Percentiles rank a stretch among this genome's conserved stretches.
Conservation (phyloP, 805 yeast species). For the Grigorovia jiainica region DNA sequence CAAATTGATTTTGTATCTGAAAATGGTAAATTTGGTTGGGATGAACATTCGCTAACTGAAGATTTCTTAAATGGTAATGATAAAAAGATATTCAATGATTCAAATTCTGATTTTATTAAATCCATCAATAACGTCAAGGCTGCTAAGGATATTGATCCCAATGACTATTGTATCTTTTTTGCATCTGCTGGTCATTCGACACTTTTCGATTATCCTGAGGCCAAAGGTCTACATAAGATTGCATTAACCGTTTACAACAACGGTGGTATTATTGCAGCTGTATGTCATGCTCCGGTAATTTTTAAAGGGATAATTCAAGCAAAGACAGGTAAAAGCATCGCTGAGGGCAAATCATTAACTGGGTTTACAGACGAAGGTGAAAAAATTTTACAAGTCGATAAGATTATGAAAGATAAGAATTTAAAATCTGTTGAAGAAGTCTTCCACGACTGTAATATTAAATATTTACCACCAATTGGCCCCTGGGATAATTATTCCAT, state of each 20-base stretch:
- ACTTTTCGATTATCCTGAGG: slow-evolving; percentile 47
- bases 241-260: slow-evolving; percentile 39
- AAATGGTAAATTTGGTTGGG: slow-evolving; percentile 47
- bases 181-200: slow-evolving; percentile 66
- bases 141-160: slow-evolving; percentile 39
- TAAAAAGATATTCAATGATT: slow-evolving; percentile 31
- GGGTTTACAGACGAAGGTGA: slow-evolving; percentile 57
- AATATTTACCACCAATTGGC: slow-evolving; percentile 36
- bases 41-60: slow-evolving; percentile 41
- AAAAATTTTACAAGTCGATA: slow-evolving; percentile 15
- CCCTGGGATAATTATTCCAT: slow-evolving; percentile 45
- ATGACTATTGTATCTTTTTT: slow-evolving; percentile 43
- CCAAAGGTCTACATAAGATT: slow-evolving; percentile 35
- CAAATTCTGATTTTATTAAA: slow-evolving; percentile 31
- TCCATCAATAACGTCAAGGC: slow-evolving; percentile 35
- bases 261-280: slow-evolving; percentile 53
- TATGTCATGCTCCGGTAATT: slow-evolving; percentile 60
- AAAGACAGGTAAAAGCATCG: slow-evolving; percentile 35
- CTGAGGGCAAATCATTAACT: slow-evolving; percentile 45
- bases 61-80: slow-evolving; percentile 40
- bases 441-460: slow-evolving; percentile 35
- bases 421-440: slow-evolving; percentile 32
- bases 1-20: slow-evolving; percentile 52
- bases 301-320: slow-evolving; percentile 39
- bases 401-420: slow-evolving; percentile 21